Conservation (phyloP, 176 grass and related monocot species). For the Triticum urartu region DNA sequence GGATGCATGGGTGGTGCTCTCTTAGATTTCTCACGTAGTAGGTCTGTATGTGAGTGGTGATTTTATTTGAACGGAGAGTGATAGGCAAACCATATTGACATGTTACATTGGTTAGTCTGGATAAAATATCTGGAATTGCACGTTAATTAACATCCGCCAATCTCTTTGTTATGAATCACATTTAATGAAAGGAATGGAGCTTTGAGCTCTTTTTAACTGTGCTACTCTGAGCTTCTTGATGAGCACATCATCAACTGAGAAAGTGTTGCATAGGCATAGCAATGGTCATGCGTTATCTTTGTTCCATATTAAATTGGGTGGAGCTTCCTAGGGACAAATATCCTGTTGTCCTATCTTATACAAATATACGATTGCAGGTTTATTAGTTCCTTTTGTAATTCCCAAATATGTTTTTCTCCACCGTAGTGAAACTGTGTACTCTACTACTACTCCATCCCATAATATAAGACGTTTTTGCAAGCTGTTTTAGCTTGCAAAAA, state of each 20-base stretch:
- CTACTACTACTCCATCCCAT: background rate
- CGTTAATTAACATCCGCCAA: background rate
- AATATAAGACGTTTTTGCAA: no score
- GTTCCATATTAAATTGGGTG: background rate
- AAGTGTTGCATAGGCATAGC: no score
- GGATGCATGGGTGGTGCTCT: background rate
- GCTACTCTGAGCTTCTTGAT: background rate
- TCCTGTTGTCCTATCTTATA: background rate
- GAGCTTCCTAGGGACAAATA: background rate
- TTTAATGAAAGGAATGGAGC: background rate
- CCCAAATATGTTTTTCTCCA: background rate
- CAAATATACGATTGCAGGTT: background rate
- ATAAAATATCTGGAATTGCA: background rate
- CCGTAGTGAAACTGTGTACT: background rate
- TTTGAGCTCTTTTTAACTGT: constrained; percentile 6
- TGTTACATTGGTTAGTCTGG: background rate
- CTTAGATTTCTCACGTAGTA: background rate
- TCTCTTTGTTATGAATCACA: background rate
- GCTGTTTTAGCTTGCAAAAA: no score
- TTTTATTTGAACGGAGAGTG: background rate
- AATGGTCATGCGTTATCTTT: background rate
- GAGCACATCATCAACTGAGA: background rate
- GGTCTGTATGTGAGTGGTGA: background rate
- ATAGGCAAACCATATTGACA: background rate
- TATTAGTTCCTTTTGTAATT: background rate